Evolutionary conservation across 179 eudicot species (phyloP), one percentile per base, ranked within the genome.

Genomic region (Drosera spatulata): DNA sequence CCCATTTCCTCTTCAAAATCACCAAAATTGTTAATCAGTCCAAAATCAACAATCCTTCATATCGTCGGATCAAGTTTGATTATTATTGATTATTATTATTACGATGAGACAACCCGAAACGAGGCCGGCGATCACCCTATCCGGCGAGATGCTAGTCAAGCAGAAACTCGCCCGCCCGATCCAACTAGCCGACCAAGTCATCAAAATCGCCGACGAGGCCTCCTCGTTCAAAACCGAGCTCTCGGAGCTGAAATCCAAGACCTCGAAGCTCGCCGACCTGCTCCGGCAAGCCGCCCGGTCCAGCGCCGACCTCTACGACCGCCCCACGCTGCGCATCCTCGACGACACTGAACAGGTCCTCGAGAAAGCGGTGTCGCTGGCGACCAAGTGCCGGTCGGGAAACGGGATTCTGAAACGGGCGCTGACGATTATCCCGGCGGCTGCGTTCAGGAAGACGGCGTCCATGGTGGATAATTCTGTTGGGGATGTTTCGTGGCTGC

Each of bases 291-390:
- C 85, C 7, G 91, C 87, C 1, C 85, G 87, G 1, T 73, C 82
- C 3, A 70, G 78, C 57, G 77, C 66, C 56, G 83, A 82, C 50
- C 75, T 85, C 11, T 85, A 85, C 56, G 91, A 85, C 58, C 79
- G 87, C 4, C 91, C 91, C 7, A 85, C 91, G 2, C 80, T 87
- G 14, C 82, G 87, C 3, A 85, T 85, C 61, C 80, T 82, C 64
- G 83, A 82, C 52, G 85, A 85, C 54, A 85, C 91, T 4, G 80
- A 82, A 58, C 85, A 82, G 9, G 82, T 73, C 48, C 76, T 85
- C 0, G 91, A 85, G 8, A 85, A 82, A 59, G 76, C 91, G 0
- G 63, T 80, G 1, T 66, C 63, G 37, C 79, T 85, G 9, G 76
- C 80, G 1, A 62, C 72, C 57, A 82, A 85, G n/a, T 85, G 91